These are phyloP conservation scores for Picochlorum costavermella DNA, from an alignment of 139 green algal species.

Conservation along the genomic window DNA sequence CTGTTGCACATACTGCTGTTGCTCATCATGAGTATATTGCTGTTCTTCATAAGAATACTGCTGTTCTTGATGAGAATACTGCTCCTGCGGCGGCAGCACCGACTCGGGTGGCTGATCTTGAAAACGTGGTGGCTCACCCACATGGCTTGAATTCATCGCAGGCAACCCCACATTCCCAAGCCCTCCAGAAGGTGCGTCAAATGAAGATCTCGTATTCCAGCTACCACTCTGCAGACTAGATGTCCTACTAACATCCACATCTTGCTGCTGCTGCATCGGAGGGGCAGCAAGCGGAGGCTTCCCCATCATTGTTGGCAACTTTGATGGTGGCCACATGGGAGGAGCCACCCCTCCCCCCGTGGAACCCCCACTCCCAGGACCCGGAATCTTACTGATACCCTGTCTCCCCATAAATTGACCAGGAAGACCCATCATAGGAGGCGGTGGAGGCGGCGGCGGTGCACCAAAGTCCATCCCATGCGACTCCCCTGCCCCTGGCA, in stretches of 20 bases:
- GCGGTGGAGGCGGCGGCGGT: not conserved
- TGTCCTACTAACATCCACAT: not conserved
- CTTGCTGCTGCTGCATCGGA: not conserved
- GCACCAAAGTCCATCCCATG: too few species aligned
- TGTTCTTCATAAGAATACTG: not conserved
- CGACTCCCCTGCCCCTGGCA: not conserved
- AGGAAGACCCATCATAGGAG: not conserved
- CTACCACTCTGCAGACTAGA: not conserved
- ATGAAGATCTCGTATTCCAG: too few species aligned
- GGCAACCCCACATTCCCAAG: not conserved
- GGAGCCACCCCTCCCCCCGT: not conserved
- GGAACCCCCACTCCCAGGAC: too few species aligned
- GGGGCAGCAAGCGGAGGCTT: not conserved
- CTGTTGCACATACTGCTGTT: not conserved
- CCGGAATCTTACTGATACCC: too few species aligned
- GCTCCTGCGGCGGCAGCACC: too few species aligned
- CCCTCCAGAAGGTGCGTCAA: not conserved
- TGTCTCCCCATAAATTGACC: not conserved
- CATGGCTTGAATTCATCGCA: too few species aligned
- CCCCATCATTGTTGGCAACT: not conserved
- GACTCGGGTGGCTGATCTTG: too few species aligned
- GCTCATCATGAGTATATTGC: not conserved
- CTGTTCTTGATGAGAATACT: too few species aligned
- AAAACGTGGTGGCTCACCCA: too few species aligned
- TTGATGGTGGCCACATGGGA: not conserved